Base-by-base conservation (phyloP, 148 eudicot genomes). In the Gaultheria prostrata region DNA sequence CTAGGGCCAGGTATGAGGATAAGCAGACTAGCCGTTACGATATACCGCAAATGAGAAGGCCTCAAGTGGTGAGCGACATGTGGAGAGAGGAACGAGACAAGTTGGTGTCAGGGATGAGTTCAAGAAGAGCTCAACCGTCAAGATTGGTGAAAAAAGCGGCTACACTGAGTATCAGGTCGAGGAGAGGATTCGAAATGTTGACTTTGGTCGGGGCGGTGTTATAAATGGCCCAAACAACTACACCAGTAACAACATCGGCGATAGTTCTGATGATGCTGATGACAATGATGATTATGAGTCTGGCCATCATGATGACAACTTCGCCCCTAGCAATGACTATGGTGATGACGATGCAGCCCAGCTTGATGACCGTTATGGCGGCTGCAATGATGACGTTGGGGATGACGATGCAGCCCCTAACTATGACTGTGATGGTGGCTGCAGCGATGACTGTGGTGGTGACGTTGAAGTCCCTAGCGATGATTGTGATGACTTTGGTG, bases 31-130 rank as follows among this genome's bases (percentile, higher is more conserved):
- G 78, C 50, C 45, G 30, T 24, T 75, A 75, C 26, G 53, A 17
- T 21, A 43, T 75, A 75, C 78, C 78, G 20, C 28, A 46, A 75
- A 75, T 17, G 78, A 43, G 53, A 75, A 75, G 53, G 78, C 53
- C 8, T 75, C 78, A 3, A 75, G 30, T 4, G 50, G 51, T 0
- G 53, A 75, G 12, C 30, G 12, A 7, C 78, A 75, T 24, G 53
- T 43, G 51, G 78, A 75, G 54, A 75, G 32, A 75, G 78, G 78
- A 43, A 45, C 14, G 2, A 49, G 78, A 75, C 78, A 45, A 43
- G 78, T 75, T 75, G 78, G 78, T 10, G 51, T 74, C 8, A 74
- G 48, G 77, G 51, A 74, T 39, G 77, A 74, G 77, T 20, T 43
- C 49, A 74, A n/a, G n/a, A 74, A 20, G 77, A n/a, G 12, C 26